A percentile compares a stretch with the other conserved stretches of the same genome.
phyloP scores from a whole-genome alignment of 257 asterid genomes.

The Linderniella brevidens region DNA sequence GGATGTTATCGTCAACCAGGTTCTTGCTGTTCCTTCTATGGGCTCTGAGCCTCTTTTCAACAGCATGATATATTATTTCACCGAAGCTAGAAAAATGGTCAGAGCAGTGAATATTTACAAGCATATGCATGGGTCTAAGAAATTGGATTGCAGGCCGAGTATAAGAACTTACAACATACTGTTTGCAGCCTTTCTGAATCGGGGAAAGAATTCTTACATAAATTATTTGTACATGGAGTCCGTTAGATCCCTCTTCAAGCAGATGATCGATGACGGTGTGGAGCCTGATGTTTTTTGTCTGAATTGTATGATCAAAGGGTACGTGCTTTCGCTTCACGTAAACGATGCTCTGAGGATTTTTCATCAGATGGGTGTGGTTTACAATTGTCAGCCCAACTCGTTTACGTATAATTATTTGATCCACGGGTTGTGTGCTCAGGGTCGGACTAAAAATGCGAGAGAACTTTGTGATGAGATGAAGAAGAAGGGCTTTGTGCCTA shows the following conservation, averaged over 20 bases:
- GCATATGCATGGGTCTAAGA: conserved; percentile 50
- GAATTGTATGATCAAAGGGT: conserved; percentile 87
- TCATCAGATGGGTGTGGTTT: conserved; percentile 74
- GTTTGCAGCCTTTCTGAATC: conserved; percentile 51
- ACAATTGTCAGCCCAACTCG: conserved; percentile 55
- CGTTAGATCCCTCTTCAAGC: conserved; percentile 50
- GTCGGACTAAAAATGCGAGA: conserved; percentile 58
- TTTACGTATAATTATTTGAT: conserved; percentile 68
- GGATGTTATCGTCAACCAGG: conserved; percentile 75
- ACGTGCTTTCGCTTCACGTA: conserved; percentile 78
- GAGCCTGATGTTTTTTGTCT: conserved; percentile 73
- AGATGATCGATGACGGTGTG: conserved; percentile 74
- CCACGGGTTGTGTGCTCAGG: conserved; percentile 85
- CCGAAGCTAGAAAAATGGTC: conserved; percentile 60
- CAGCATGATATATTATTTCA: conserved; percentile 65
- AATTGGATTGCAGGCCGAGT: conserved; percentile 69
- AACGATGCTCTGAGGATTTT: conserved; percentile 86
- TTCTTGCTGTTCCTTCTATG: conserved; percentile 46
- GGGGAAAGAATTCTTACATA: conserved; percentile 56
- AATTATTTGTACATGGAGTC: conserved; percentile 79
- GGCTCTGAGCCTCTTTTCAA: conserved; percentile 68
- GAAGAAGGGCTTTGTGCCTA: conserved; percentile 56
- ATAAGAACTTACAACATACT: conserved; percentile 60
- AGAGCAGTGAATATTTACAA: conserved; percentile 72
- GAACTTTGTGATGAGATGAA: conserved; percentile 68